Conservation (phyloP, 352 stramenopile species). For the Elongisporangium anandrum region DNA sequence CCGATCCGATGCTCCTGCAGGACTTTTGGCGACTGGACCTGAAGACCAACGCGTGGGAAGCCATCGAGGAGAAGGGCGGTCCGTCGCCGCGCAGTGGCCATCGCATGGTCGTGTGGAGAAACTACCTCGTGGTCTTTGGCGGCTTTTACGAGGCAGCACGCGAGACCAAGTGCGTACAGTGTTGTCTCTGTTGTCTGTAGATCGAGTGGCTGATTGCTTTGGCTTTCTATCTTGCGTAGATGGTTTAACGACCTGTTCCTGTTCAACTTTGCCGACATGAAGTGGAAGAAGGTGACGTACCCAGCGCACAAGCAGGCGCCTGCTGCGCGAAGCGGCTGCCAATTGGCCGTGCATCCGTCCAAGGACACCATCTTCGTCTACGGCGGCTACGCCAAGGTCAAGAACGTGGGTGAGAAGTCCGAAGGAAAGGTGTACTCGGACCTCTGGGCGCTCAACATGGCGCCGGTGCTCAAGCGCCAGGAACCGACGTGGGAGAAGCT, state of each 20-base stretch:
- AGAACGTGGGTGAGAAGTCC: slow-evolving; percentile 86
- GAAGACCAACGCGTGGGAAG: slow-evolving; percentile 93
- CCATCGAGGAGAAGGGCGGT: slow-evolving; percentile 84
- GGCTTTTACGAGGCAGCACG: slow-evolving; percentile 95
- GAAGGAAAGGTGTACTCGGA: slow-evolving; percentile 95
- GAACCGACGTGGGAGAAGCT: slow-evolving; percentile 93
- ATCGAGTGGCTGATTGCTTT: background rate
- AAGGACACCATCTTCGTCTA: slow-evolving; percentile 93
- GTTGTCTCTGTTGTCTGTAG: background rate
- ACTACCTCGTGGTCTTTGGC: slow-evolving; percentile 96
- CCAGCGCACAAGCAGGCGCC: slow-evolving; percentile 59
- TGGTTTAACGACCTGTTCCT: slow-evolving; percentile 97
- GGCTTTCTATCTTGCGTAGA: slow-evolving; percentile 2
- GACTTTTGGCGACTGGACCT: slow-evolving; percentile 91
- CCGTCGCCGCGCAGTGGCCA: slow-evolving; percentile 86
- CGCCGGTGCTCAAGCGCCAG: slow-evolving; percentile 85
- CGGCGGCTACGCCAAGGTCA: slow-evolving; percentile 95
- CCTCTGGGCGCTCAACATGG: slow-evolving; percentile 93
- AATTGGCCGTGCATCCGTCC: slow-evolving; percentile 75
- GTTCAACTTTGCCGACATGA: slow-evolving; percentile 87
- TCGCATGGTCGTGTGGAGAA: slow-evolving; percentile 93
- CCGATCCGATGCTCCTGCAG: slow-evolving; percentile 7
- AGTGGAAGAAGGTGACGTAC: slow-evolving; percentile 84
- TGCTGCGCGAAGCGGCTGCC: slow-evolving; percentile 72
- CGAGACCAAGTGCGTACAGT: slow-evolving; percentile 61